Percentiles rank a stretch among this genome's conserved stretches.
phyloP scores from a whole-genome alignment of 306 rosid species.

The Biancaea sappan region DNA sequence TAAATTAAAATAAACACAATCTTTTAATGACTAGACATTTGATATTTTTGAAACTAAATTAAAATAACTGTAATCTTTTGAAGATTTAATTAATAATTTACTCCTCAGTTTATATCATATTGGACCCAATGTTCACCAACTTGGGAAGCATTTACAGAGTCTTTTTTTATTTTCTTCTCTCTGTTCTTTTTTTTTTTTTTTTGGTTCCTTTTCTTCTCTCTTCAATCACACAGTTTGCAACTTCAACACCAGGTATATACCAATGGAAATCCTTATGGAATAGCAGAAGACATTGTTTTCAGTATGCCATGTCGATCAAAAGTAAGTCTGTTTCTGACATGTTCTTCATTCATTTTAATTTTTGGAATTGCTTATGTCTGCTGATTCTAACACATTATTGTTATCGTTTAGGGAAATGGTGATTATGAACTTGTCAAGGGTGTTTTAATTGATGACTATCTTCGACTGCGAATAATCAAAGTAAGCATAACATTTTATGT shows the following conservation, averaged over 20 bases:
- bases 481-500: slow-evolving; percentile 35
- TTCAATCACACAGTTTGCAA: slow-evolving; percentile 26
- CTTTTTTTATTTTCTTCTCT: slow-evolving; percentile 14
- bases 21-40: too few relatives aligned
- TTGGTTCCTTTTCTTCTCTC: background rate
- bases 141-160: background rate
- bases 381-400: background rate
- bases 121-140: too few relatives aligned
- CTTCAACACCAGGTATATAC: slow-evolving; percentile 70
- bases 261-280: slow-evolving; percentile 87
- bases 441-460: slow-evolving; percentile 77
- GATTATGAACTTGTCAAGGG: slow-evolving; percentile 90
- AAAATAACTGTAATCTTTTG: too few relatives aligned
- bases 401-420: slow-evolving; percentile 76
- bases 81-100: too few relatives aligned
- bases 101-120: too few relatives aligned
- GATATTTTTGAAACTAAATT: too few relatives aligned
- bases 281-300: slow-evolving; percentile 87
- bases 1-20: too few relatives aligned
- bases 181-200: background rate
- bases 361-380: background rate
- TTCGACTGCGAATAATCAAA: slow-evolving; percentile 66
- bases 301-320: slow-evolving; percentile 98
- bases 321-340: slow-evolving; percentile 44
- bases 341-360: slow-evolving; percentile 21